These are phyloP conservation scores for Begonia loranthoides DNA, from an alignment of 306 rosid species.

Conservation along the genomic window DNA sequence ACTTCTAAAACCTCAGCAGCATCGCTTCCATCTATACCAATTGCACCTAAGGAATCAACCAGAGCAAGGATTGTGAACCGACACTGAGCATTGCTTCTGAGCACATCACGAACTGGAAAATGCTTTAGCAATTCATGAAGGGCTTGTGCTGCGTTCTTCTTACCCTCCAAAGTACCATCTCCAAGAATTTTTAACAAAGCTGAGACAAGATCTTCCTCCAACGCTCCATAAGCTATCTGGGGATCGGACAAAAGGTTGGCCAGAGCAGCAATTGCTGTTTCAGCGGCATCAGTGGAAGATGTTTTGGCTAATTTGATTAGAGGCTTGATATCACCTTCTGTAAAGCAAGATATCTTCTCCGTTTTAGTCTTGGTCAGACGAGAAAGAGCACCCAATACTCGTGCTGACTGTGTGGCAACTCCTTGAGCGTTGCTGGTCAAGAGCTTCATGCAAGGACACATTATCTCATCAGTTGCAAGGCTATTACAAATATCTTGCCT, in stretches of 20 bases:
- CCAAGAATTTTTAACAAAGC: constrained; percentile 69
- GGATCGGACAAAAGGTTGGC: constrained; percentile 89
- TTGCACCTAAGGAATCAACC: constrained; percentile 53
- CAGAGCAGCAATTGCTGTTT: constrained; percentile 88
- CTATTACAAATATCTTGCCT: constrained; percentile 88
- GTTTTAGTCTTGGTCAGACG: constrained; percentile 61
- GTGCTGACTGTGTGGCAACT: constrained; percentile 93
- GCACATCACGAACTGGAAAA: constrained; percentile 60
- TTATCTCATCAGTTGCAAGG: constrained; percentile 79
- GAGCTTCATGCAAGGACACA: constrained; percentile 85
- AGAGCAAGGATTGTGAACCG: constrained; percentile 63
- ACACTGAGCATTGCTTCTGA: constrained; percentile 62
- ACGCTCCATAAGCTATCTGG: constrained; percentile 66
- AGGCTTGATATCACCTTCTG: constrained; percentile 72
- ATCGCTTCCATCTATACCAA: constrained; percentile 51
- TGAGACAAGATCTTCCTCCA: constrained; percentile 68
- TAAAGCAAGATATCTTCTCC: constrained; percentile 47
- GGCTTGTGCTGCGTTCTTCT: constrained; percentile 77
- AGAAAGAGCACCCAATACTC: constrained; percentile 79
- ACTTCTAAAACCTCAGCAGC: constrained; percentile 74
- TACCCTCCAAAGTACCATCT: constrained; percentile 76
- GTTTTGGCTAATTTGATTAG: constrained; percentile 86
- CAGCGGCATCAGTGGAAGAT: constrained; percentile 70
- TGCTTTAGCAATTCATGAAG: constrained; percentile 78
- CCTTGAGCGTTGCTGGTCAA: constrained; percentile 69